phyloP scores from a whole-genome alignment of 805 yeast genomes.

The Candida ficus region DNA sequence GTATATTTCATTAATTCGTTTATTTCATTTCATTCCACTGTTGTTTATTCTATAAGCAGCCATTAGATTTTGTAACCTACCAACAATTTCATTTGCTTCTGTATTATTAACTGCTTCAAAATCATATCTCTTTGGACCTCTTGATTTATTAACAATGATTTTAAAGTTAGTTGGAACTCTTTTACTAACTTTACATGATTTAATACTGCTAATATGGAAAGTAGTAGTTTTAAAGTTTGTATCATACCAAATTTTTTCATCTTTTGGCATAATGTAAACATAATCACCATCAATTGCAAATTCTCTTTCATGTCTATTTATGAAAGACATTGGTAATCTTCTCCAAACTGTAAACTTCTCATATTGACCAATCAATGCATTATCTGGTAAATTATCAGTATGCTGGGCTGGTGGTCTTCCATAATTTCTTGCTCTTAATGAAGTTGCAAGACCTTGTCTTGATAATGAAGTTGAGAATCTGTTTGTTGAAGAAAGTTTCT shows the following conservation, averaged over 20 bases:
- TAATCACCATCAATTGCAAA: conserved; percentile 93
- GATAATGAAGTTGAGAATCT: conserved; percentile 9
- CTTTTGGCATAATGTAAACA: conserved; percentile 81
- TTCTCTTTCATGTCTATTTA: conserved; percentile 74
- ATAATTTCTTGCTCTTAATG: conserved; percentile 30
- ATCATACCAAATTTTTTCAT: conserved; percentile 70
- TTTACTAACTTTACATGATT: conserved; percentile 68
- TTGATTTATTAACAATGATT: conserved; percentile 64
- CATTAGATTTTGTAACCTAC: conserved; percentile 55
- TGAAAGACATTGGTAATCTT: conserved; percentile 79
- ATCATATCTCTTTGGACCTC: conserved; percentile 77
- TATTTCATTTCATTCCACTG: neutral
- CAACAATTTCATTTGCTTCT: conserved; percentile 71
- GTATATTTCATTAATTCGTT: neutral
- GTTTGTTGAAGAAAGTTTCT: conserved; percentile 1
- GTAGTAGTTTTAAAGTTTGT: conserved; percentile 71
- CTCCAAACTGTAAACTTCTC: conserved; percentile 86
- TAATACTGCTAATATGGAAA: conserved; percentile 76
- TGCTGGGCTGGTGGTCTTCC: conserved; percentile 30
- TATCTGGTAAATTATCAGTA: conserved; percentile 22
- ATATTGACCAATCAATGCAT: conserved; percentile 37
- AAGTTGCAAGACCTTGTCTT: conserved; percentile 17
- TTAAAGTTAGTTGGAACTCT: conserved; percentile 79
- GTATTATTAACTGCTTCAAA: conserved; percentile 63
- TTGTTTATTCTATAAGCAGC: conserved; percentile 46